Evolutionary conservation across 1,139 yeast genomes (phyloP), one percentile per base, ranked within the genome.

Genomic region (Suhomyces wounanorum): DNA sequence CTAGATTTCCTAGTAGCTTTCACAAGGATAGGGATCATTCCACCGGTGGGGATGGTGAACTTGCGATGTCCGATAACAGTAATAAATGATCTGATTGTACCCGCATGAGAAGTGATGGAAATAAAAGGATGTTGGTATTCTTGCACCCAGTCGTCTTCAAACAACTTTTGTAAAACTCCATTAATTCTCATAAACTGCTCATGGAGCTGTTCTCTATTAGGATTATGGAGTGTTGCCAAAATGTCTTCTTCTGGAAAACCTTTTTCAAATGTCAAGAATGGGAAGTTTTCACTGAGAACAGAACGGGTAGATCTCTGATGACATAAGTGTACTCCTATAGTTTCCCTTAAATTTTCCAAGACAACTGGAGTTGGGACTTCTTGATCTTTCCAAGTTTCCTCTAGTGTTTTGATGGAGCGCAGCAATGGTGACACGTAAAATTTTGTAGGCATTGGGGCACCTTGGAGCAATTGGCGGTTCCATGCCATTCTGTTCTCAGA

Each of bases 341-440:
- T 83, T 63, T 87, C 95, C 48, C 95, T 72, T 6, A 87, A 59
- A 40, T 77, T 73, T 51, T 87, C 94, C 44, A 69, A 66, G 18
- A 83, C 73, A 13, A 76, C 49, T 4, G 82, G 83, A 17, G 44
- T 57, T 3, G 68, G 65, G 31, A 61, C 59, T 16, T 70, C 59
- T 16, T 80, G 70, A 8, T 72, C 80, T 7, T 70, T 63, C 92
- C 92, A 85, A 1, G 90, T 84, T 33, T 74, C 69, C 9, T 70
- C 64, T 61, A 83, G 70, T 0, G 94, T 87, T 51, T 78, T 78
- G 14, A 79, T 67, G 3, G 90, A 82, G 47, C 94, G 70, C 44
- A 83, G 78, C 61, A 87, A 77, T 0, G 94, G 92, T 2, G 90
- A 84, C 31, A 78, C 77, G 65, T 79, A 86, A 55, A 81, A 82